Conservation (phyloP, 106 monocot species). For the Phalaenopsis aphrodite region DNA sequence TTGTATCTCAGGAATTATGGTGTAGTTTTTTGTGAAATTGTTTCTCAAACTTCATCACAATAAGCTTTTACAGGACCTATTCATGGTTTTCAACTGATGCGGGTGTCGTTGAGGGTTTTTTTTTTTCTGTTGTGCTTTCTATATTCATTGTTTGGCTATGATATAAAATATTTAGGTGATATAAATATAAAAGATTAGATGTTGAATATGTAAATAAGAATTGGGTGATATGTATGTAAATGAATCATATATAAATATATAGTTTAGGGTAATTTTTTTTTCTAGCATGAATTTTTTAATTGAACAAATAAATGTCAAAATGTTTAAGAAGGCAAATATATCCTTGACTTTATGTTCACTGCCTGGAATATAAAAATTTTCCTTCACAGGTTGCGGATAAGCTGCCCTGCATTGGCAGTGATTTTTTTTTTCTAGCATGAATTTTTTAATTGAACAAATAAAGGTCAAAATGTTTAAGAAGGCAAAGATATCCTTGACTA, state of each 20-base stretch:
- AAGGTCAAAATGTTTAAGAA: neutral
- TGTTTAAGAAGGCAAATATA: neutral
- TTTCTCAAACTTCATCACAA: neutral
- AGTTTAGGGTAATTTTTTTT: neutral
- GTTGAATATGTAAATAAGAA: too few species aligned
- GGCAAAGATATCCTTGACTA: neutral
- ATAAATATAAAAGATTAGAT: too few species aligned
- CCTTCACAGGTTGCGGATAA: conserved; percentile 76
- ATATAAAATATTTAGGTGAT: too few species aligned
- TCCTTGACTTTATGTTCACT: neutral
- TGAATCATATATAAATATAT: too few species aligned
- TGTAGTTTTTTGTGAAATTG: neutral
- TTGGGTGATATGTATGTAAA: too few species aligned
- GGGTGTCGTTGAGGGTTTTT: neutral
- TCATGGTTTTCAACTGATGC: neutral
- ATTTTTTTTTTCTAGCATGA: neutral
- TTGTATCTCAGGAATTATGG: neutral
- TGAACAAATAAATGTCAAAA: neutral
- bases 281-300: neutral
- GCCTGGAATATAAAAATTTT: neutral
- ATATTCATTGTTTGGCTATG: conserved; percentile 2
- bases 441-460: neutral
- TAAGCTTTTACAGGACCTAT: neutral
- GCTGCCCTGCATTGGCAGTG: conserved; percentile 14
- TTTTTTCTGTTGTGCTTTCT: neutral